Base-by-base conservation (phyloP, 352 stramenopile genomes). In the Pythium periplocum region DNA sequence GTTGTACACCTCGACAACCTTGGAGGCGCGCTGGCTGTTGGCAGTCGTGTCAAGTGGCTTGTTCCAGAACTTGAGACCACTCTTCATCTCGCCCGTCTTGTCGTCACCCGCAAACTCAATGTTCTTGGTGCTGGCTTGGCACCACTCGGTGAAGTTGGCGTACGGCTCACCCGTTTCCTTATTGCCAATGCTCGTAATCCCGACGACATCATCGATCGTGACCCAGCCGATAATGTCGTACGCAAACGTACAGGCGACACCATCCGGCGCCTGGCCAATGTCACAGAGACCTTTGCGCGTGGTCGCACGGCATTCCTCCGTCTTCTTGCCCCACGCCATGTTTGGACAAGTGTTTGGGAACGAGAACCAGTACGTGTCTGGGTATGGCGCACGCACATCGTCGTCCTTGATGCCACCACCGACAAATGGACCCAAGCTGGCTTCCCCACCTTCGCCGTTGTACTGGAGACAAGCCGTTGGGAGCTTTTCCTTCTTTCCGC, bases 171-270 rank as follows among this genome's bases (percentile, higher is more conserved):
- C 62, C 2, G 81, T 85, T 6, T 62, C 62, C 0, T 83, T 68
- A 63, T 87, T 82, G 11, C 70, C 59, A 31, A 86, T 72, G 37
- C 55, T 65, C 4, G 82, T 92, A 62, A 92, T 92, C 4, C 78
- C 82, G 1, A 92, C 82, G 17, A 92, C 53, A 47, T 92, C 82
- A 45, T 92, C 82, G 42, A 92, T 86, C 6, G 78, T 67, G 30
- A 92, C 69, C 75, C 73, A 90, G 7, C 82, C 82, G 6, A 93
- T 49, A 46, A 90, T 84, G 51, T 83, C 83, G 75, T 93, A 93
- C 45, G 78, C 70, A 26, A 86, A 93, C 4, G 79, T 93, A 53
- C 82, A 93, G 30, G 87, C 73, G 0, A 93, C 73, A n/a, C 82
- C 79, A 49, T 93, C 70, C 0, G 82, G 82, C 0, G 66, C 65